These are phyloP conservation scores for Catharanthus roseus DNA, from an alignment of 257 asterid species.

Conservation along the genomic window DNA sequence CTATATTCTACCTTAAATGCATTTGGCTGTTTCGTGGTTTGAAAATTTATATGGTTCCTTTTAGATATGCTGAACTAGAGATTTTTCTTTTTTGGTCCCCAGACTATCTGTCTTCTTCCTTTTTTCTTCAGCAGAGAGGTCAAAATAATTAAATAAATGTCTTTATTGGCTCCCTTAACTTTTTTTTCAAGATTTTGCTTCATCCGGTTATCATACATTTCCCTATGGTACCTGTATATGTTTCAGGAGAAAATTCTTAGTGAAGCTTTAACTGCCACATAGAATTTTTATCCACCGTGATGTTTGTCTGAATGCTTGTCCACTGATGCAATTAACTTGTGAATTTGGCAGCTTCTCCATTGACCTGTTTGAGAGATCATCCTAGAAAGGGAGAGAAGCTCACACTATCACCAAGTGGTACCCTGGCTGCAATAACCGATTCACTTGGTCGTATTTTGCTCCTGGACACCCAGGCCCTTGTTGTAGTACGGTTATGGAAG, in stretches of 20 bases:
- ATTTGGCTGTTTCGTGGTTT: background rate
- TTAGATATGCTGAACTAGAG: background rate
- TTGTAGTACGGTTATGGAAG: slow-evolving; percentile 98
- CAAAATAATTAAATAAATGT: background rate
- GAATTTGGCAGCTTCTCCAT: slow-evolving; percentile 66
- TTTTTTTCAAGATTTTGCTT: background rate
- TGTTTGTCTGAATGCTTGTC: slow-evolving; percentile 13
- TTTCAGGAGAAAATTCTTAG: background rate
- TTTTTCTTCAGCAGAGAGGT: background rate
- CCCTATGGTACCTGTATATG: background rate
- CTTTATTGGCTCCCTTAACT: background rate
- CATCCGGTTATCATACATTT: background rate
- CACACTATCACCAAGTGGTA: slow-evolving; percentile 88
- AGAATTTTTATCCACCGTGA: slow-evolving; percentile 1
- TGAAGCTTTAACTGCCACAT: background rate
- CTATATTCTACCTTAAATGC: background rate
- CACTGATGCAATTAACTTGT: slow-evolving; percentile 14
- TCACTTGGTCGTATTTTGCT: slow-evolving; percentile 97
- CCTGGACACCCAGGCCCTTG: slow-evolving; percentile 87
- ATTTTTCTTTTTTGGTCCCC: background rate
- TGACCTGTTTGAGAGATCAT: slow-evolving; percentile 88
- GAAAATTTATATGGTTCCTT: background rate
- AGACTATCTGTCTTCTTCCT: background rate
- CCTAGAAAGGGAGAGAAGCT: slow-evolving; percentile 98
- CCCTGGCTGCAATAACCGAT: slow-evolving; percentile 95